These are phyloP conservation scores for Leptographium lundbergii DNA, from an alignment of 2,329 filamentous ascomycete species.

Conservation along the genomic window DNA sequence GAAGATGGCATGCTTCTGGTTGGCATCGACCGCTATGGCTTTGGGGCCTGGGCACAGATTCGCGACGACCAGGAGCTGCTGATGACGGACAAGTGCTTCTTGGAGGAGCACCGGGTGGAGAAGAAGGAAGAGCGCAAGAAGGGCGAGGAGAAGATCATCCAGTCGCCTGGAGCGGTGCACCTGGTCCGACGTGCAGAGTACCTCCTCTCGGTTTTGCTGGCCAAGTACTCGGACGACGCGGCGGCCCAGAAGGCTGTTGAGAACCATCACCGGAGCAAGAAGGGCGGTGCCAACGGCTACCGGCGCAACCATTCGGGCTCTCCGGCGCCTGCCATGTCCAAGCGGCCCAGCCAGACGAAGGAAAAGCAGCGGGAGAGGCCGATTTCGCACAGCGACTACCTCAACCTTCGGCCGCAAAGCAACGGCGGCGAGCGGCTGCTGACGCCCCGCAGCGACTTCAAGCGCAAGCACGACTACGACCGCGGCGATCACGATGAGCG, in stretches of 20 bases:
- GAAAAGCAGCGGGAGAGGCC: constrained; percentile 31
- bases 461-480: constrained; percentile 47
- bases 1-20: constrained; percentile 97
- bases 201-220: constrained; percentile 83
- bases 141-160: constrained; percentile 64
- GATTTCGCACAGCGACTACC: constrained; percentile 17
- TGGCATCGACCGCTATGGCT: constrained; percentile 85
- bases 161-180: constrained; percentile 94
- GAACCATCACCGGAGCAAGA: constrained; percentile 91
- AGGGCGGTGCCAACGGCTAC: constrained; percentile 54
- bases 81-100: constrained; percentile 81
- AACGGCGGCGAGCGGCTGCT: constrained; percentile 30
- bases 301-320: constrained; percentile 49
- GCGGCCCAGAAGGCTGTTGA: constrained; percentile 70
- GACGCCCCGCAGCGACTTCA: constrained; percentile 38
- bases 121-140: constrained; percentile 88
- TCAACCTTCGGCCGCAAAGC: constrained; percentile 12
- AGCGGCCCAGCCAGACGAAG: constrained; percentile 32
- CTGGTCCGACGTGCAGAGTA: constrained; percentile 92
- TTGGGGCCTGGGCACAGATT: constrained; percentile 90
- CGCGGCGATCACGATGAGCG: constrained; percentile 38
- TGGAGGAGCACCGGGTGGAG: constrained; percentile 96
- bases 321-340: constrained; percentile 45
- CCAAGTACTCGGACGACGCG: constrained; percentile 65
- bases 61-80: constrained; percentile 81